These are phyloP conservation scores for Cucurbita ficifolia DNA, from an alignment of 306 rosid species.

Conservation along the genomic window DNA sequence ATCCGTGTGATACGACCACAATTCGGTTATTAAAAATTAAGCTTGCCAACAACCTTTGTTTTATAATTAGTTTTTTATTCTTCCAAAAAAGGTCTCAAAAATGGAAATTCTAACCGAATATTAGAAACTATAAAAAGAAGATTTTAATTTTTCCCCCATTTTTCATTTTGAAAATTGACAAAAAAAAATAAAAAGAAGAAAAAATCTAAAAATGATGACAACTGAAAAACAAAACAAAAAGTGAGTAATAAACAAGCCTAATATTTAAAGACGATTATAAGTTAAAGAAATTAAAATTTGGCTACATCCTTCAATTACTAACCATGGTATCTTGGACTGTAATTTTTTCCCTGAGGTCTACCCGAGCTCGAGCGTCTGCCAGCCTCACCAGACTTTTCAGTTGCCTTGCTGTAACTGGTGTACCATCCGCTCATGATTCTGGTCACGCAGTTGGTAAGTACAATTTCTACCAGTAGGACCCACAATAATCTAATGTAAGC, in stretches of 20 bases:
- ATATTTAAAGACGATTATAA: not conserved
- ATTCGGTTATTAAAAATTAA: not conserved
- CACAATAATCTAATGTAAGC: conserved; percentile 17
- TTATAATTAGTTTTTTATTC: too few species aligned
- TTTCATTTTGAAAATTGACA: not conserved
- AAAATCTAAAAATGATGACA: not conserved
- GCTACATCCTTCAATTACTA: conserved; percentile 15
- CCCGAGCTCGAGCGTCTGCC: conserved; percentile 86
- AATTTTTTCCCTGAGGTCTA: conserved; percentile 79
- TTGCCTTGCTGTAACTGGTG: conserved; percentile 95
- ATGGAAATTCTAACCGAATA: not conserved
- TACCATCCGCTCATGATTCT: conserved; percentile 65
- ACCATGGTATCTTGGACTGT: conserved; percentile 83
- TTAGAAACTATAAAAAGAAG: not conserved
- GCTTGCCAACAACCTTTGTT: too few species aligned
- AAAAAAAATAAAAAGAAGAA: not conserved
- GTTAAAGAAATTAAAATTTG: not conserved
- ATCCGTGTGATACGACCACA: not conserved
- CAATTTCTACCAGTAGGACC: conserved; percentile 80
- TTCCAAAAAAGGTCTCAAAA: too few species aligned
- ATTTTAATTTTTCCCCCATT: not conserved
- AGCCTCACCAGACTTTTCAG: conserved; percentile 91
- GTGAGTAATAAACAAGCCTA: not conserved
- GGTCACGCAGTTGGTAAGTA: conserved; percentile 71
- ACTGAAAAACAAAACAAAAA: not conserved